Evolutionary conservation across 108 stramenopile genomes (phyloP).

Genomic region (Cyclostephanos tholiformis): DNA sequence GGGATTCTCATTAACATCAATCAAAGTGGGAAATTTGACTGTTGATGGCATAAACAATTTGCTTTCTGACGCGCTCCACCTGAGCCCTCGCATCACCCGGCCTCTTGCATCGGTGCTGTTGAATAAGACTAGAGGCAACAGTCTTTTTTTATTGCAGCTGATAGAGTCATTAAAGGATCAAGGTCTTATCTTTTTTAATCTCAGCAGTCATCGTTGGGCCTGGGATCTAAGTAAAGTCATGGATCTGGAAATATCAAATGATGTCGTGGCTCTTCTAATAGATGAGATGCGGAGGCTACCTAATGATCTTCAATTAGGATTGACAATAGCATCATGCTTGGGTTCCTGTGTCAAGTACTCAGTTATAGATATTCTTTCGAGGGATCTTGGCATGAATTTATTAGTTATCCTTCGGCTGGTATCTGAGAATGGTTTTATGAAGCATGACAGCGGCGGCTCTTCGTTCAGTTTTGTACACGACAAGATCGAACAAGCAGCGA

Average conservation of each 20-base stretch:
- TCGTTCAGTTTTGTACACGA: conserved; percentile 35
- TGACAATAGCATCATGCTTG: conserved; percentile 37
- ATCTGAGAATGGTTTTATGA: conserved; percentile 14
- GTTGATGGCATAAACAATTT: conserved; percentile 26
- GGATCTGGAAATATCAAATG: conserved; percentile 27
- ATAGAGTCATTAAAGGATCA: conserved; percentile 19
- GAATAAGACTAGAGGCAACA: conserved; percentile 18
- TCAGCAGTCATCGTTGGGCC: conserved; percentile 17
- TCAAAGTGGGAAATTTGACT: conserved; percentile 20
- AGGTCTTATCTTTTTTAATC: conserved; percentile 16
- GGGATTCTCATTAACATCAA: conserved; percentile 13
- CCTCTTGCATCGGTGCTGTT: conserved; percentile 27
- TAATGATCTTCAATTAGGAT: conserved; percentile 10
- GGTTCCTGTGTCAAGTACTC: conserved; percentile 24
- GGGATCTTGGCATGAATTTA: conserved; percentile 7
- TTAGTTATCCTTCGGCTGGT: not conserved
- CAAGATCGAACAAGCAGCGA: conserved; percentile 42
- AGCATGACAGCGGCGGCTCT: not conserved
- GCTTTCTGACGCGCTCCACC: conserved; percentile 26
- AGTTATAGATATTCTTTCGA: conserved; percentile 11
- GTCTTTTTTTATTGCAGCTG: conserved; percentile 23
- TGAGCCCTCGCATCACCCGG: conserved; percentile 33
- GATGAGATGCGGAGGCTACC: conserved; percentile 23
- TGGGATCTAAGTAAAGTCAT: conserved; percentile 32
- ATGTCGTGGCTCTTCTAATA: conserved; percentile 19